phyloP scores from a whole-genome alignment of 2,329 filamentous ascomycete genomes.

The Phyllosticta paracitricarpa region DNA sequence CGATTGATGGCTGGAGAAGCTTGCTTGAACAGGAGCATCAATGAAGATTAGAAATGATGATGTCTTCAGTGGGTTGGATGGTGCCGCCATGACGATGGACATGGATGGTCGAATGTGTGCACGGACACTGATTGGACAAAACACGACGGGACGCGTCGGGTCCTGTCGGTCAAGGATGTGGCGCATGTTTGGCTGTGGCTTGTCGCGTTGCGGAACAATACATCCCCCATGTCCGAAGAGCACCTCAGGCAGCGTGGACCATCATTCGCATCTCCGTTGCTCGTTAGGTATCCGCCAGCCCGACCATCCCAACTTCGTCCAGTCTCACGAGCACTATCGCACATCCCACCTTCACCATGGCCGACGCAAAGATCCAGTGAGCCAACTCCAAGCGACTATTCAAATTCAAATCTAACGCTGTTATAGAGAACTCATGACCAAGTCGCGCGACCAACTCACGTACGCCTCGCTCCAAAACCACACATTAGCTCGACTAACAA shows the following conservation, averaged over 20 bases:
- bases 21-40: background rate
- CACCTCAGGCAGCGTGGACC: background rate
- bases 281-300: background rate
- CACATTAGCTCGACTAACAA: slow-evolving; percentile 5
- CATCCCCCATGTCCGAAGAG: background rate
- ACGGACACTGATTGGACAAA: background rate
- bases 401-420: slow-evolving; percentile 16
- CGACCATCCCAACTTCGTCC: background rate
- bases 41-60: background rate
- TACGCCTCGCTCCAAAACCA: slow-evolving; percentile 39
- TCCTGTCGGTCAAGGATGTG: too few relatives aligned
- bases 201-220: background rate
- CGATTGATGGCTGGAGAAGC: background rate
- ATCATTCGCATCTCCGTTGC: background rate
- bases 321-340: background rate
- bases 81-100: background rate
- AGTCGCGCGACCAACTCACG: slow-evolving; percentile 86
- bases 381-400: background rate
- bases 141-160: background rate
- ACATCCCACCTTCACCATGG: slow-evolving; percentile 7
- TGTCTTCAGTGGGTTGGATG: background rate
- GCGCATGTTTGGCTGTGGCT: background rate
- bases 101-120: background rate
- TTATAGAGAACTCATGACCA: slow-evolving; percentile 72
- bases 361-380: slow-evolving; percentile 32